Evolutionary conservation across 352 stramenopile genomes (phyloP).

Genomic region (Globisporangium cederbergense): DNA sequence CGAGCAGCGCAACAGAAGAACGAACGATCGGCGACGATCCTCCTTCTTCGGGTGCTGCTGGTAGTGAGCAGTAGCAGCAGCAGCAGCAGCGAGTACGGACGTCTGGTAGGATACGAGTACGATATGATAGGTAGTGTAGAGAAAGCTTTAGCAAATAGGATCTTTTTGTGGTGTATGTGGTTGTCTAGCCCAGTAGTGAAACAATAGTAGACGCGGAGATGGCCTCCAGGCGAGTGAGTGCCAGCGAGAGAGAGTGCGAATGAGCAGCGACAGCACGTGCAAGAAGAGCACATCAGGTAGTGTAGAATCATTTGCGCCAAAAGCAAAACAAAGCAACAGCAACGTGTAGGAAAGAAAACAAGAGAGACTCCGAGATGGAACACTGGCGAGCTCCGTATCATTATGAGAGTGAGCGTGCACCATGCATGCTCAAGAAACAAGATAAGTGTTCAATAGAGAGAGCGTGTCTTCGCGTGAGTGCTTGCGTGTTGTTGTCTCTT

Average conservation of each 20-base stretch:
- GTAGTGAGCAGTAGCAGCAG: neutral
- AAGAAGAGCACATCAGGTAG: neutral
- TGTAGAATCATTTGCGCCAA: conserved; percentile 10
- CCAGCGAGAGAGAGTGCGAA: neutral
- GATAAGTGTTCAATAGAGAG: neutral
- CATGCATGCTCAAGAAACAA: conserved; percentile 1
- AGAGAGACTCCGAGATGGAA: neutral
- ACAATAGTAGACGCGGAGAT: conserved; percentile 11
- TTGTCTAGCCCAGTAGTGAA: conserved; percentile 11
- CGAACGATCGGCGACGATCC: neutral
- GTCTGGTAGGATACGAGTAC: conserved; percentile 14
- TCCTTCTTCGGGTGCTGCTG: conserved; percentile 1
- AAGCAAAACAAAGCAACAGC: neutral
- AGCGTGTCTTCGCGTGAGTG: neutral
- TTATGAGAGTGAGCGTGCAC: neutral
- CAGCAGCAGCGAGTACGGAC: conserved; percentile 7
- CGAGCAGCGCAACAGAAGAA: neutral
- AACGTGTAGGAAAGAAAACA: conserved; percentile 9
- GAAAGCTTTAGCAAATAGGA: conserved; percentile 19
- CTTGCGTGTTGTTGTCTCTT: neutral
- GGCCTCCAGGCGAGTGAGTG: neutral
- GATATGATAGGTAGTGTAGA: conserved; percentile 23
- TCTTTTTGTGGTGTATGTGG: conserved; percentile 18
- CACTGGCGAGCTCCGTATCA: neutral
- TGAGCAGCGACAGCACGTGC: conserved; percentile 11